These are phyloP conservation scores for Exophiala phaeomuriformis DNA, from an alignment of 2,329 filamentous ascomycete species.

Conservation along the genomic window DNA sequence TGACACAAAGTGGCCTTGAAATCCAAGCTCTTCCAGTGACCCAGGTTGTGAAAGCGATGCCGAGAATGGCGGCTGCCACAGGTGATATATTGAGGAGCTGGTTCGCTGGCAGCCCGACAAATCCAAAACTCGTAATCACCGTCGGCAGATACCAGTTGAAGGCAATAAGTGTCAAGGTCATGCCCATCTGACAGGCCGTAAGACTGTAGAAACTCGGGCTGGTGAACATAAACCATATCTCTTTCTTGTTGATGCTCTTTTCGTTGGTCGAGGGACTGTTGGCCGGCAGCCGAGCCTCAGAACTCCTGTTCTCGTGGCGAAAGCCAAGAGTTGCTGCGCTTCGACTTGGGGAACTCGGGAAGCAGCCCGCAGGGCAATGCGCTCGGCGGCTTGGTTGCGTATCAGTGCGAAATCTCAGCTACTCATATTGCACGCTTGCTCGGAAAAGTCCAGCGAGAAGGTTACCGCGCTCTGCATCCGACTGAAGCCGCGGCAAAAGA, in stretches of 20 bases:
- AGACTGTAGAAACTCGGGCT: background rate
- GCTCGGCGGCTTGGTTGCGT: background rate
- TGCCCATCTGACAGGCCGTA: background rate
- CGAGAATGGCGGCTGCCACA: background rate
- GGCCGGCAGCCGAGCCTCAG: background rate
- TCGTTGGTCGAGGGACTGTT: background rate
- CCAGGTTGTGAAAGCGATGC: background rate
- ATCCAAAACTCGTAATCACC: background rate
- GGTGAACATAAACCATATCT: background rate
- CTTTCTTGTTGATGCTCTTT: background rate
- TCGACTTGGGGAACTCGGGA: conserved; percentile 2
- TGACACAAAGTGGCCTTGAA: background rate
- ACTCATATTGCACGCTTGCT: conserved; percentile 25
- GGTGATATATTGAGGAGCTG: conserved; percentile 3
- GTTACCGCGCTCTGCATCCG: background rate
- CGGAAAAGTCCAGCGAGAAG: background rate
- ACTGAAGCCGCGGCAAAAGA: background rate
- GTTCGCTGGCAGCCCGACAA: background rate
- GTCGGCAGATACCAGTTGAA: conserved; percentile 3
- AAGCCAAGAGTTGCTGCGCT: background rate
- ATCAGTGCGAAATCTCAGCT: conserved; percentile 5
- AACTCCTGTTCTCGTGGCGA: background rate
- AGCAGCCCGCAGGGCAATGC: background rate
- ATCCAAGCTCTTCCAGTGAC: background rate
- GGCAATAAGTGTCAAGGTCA: background rate